Conservation (phyloP, 441 rosid species). For the Kokia cookei region DNA sequence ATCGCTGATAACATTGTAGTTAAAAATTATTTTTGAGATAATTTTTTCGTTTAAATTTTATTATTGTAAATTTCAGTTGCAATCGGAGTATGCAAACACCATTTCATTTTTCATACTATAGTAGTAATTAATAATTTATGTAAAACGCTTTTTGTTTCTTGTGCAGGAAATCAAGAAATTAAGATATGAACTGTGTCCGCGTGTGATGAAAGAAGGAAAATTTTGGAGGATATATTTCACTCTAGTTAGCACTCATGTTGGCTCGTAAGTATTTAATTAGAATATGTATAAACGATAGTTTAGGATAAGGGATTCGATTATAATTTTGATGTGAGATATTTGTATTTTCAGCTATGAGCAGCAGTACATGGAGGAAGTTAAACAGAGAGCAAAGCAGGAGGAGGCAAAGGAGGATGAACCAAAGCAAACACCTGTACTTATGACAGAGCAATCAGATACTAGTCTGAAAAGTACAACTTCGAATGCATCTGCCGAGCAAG, state of each 20-base stretch:
- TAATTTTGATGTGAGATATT: background rate
- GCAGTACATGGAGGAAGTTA: conserved; percentile 49
- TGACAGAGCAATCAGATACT: conserved; percentile 24
- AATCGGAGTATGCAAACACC: background rate
- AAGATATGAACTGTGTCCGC: conserved; percentile 61
- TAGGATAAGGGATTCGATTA: background rate
- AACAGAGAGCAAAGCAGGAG: conserved; percentile 39
- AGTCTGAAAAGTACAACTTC: conserved; percentile 30
- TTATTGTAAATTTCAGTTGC: background rate
- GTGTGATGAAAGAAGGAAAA: conserved; percentile 57
- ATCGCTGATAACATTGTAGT: background rate
- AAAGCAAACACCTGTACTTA: conserved; percentile 28
- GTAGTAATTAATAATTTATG: background rate
- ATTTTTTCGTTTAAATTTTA: background rate
- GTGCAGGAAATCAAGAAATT: conserved; percentile 56
- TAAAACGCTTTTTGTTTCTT: background rate
- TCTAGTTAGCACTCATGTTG: conserved; percentile 61
- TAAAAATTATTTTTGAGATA: background rate
- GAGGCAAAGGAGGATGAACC: conserved; percentile 30
- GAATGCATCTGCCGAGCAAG: conserved; percentile 40
- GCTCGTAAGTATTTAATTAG: conserved; percentile 39
- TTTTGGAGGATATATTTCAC: conserved; percentile 76
- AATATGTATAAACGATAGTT: background rate
- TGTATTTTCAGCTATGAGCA: conserved; percentile 41
- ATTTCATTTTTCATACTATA: background rate